Percentiles rank a stretch among this genome's conserved stretches.
These are phyloP conservation scores for Xylariaceae sp. DNA, from an alignment of 2,329 filamentous ascomycete genomes.

Conservation along the genomic window DNA sequence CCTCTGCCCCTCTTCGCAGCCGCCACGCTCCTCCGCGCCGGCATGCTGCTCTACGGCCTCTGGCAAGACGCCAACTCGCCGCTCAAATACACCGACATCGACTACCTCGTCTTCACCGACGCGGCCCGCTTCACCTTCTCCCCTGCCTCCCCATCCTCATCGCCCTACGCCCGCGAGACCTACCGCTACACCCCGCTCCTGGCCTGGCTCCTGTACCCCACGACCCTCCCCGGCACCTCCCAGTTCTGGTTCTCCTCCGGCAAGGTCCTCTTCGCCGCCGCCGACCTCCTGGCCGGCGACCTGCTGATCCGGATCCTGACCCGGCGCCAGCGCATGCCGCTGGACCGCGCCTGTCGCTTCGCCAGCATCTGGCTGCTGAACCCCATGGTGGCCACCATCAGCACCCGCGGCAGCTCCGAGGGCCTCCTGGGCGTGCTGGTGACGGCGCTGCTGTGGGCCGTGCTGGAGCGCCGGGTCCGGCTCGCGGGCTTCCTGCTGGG, in stretches of 20 bases:
- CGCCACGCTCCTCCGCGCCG: slow-evolving; percentile 61
- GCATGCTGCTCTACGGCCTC: slow-evolving; percentile 80
- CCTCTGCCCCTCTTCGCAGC: slow-evolving; percentile 50
- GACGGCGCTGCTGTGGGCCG: slow-evolving; percentile 78
- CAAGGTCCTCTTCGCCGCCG: slow-evolving; percentile 78
- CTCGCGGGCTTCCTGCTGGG: slow-evolving; percentile 75
- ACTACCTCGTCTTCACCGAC: slow-evolving; percentile 98
- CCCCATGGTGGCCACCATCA: slow-evolving; percentile 97
- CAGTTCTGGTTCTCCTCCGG: slow-evolving; percentile 73
- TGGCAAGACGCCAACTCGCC: slow-evolving; percentile 90
- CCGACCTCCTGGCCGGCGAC: slow-evolving; percentile 82
- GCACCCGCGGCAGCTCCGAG: slow-evolving; percentile 90
- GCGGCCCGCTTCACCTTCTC: slow-evolving; percentile 65
- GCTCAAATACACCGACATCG: slow-evolving; percentile 97
- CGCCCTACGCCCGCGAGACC: slow-evolving; percentile 76
- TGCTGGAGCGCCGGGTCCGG: slow-evolving; percentile 55
- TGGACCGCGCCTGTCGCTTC: slow-evolving; percentile 62
- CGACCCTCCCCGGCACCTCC: slow-evolving; percentile 38
- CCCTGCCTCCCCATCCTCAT: slow-evolving; percentile 84
- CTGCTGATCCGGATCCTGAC: slow-evolving; percentile 34
- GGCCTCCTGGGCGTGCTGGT: slow-evolving; percentile 84
- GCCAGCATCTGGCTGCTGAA: slow-evolving; percentile 91
- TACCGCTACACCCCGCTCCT: slow-evolving; percentile 96
- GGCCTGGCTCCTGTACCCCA: slow-evolving; percentile 86
- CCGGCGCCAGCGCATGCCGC: slow-evolving; percentile 40